phyloP scores from a whole-genome alignment of 2,329 filamentous ascomycete species.

The Aspergillus proliferans region DNA sequence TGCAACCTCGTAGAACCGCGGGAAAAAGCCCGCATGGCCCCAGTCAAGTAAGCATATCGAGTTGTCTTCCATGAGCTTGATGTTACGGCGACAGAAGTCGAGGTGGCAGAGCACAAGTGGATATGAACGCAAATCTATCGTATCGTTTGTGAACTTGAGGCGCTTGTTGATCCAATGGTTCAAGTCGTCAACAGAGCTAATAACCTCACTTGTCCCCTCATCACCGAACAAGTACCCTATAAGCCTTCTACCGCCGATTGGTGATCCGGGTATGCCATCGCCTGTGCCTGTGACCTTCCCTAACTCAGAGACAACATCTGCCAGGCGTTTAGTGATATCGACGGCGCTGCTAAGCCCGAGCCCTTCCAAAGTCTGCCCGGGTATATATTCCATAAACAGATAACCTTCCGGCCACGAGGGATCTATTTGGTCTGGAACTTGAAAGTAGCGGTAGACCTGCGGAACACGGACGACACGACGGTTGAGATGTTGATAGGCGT shows the following conservation, averaged over 20 bases:
- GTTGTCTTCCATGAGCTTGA: constrained; percentile 18
- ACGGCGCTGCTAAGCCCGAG: constrained; percentile 5
- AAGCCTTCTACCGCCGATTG: constrained; percentile 9
- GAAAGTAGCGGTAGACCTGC: constrained; percentile 14
- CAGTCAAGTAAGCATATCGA: constrained; percentile 20
- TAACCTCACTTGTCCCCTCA: constrained; percentile 7
- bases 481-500: constrained; percentile 12
- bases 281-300: constrained; percentile 6
- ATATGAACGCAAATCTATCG: constrained; percentile 14
- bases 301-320: constrained; percentile 11
- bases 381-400: constrained; percentile 21
- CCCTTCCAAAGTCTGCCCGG: constrained; percentile 9
- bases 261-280: constrained; percentile 8
- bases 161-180: constrained; percentile 6
- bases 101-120: constrained; percentile 21
- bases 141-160: constrained; percentile 10
- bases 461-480: constrained; percentile 15
- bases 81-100: constrained; percentile 20
- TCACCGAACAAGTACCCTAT: constrained; percentile 18
- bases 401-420: constrained; percentile 8
- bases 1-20: constrained; percentile 17
- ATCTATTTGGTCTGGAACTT: constrained; percentile 6
- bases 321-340: constrained; percentile 10
- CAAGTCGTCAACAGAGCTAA: constrained; percentile 4
- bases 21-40: constrained; percentile 18